Conservation (phyloP, 2,329 filamentous ascomycete species). For the Dactylellina haptotyla region DNA sequence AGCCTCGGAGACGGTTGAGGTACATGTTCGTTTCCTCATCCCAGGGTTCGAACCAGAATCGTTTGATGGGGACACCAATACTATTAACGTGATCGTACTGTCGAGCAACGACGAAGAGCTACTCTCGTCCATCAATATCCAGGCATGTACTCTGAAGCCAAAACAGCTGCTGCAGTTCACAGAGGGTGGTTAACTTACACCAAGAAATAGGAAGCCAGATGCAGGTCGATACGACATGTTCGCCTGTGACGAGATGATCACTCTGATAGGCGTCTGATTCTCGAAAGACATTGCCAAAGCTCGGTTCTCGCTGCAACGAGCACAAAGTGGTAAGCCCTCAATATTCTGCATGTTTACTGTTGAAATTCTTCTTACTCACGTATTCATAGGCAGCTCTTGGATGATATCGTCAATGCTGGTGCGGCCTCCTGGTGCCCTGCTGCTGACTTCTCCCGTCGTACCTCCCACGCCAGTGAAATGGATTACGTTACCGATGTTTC, state of each 20-base stretch:
- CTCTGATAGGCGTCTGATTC: conserved; percentile 11
- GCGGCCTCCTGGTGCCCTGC: not conserved
- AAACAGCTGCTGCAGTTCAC: too few relatives aligned
- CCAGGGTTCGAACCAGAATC: not conserved
- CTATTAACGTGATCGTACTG: not conserved
- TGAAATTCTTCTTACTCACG: conserved; percentile 7
- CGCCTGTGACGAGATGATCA: not conserved
- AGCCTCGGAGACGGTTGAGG: not conserved
- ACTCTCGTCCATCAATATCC: too few relatives aligned
- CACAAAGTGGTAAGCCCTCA: not conserved
- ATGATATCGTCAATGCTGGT: not conserved
- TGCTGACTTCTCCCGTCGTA: not conserved
- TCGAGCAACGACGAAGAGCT: not conserved
- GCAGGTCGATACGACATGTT: not conserved
- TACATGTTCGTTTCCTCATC: not conserved
- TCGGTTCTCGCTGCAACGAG: conserved; percentile 8
- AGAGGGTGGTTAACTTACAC: conserved; percentile 5
- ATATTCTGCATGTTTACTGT: not conserved
- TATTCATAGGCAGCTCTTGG: not conserved
- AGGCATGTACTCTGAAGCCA: not conserved
- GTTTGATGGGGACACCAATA: not conserved
- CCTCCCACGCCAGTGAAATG: conserved; percentile 30
- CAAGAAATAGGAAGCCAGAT: conserved; percentile 7
- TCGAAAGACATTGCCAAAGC: not conserved
- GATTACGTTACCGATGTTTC: not conserved